A percentile compares a stretch with the other conserved stretches of the same genome.
These are phyloP conservation scores for Heteromeles arbutifolia DNA, from an alignment of 306 rosid species.

Conservation along the genomic window DNA sequence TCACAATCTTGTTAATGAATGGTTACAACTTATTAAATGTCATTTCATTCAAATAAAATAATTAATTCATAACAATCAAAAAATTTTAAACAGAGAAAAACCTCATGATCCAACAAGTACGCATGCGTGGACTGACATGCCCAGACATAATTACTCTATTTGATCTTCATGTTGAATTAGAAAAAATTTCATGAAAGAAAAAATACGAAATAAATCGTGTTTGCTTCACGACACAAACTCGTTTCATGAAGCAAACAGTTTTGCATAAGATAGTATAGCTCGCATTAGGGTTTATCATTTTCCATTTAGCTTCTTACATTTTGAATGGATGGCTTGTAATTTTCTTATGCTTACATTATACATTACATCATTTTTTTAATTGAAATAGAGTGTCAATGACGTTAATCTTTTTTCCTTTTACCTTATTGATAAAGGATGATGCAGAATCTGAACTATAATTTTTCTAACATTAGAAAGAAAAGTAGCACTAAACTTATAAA, in stretches of 20 bases:
- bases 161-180: not conserved
- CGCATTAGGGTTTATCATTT: no score
- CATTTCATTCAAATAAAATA: not conserved
- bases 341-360: not conserved
- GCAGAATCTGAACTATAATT: not conserved
- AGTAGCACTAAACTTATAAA: not conserved
- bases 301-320: not conserved
- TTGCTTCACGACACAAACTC: not conserved
- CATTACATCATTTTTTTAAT: not conserved
- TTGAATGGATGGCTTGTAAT: not conserved
- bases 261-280: no score
- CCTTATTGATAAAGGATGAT: not conserved
- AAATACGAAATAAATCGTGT: not conserved
- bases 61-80: no score
- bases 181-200: not conserved
- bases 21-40: no score
- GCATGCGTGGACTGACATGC: not conserved
- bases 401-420: not conserved
- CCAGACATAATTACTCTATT: not conserved
- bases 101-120: not conserved
- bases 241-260: no score
- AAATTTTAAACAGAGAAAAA: not conserved
- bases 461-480: not conserved
- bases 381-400: not conserved
- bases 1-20: no score